Evolutionary conservation across 176 grass and related monocot species (phyloP).

Genomic region (Pontederia paniculata): DNA sequence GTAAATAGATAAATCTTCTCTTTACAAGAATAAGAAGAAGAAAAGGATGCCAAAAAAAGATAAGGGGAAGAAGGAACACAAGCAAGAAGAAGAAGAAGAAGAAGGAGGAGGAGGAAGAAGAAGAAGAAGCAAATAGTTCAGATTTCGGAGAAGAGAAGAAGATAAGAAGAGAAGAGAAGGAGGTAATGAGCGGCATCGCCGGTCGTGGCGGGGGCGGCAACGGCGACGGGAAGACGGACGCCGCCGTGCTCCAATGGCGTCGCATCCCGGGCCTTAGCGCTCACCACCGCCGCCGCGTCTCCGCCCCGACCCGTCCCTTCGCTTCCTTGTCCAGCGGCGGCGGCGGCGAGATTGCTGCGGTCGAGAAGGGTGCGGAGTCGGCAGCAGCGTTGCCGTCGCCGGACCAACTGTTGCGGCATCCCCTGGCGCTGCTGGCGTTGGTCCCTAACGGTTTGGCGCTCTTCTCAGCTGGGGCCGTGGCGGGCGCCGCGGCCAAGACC

Average conservation of each 20-base stretch:
- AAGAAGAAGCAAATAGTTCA: no score
- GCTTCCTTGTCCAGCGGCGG: constrained; percentile 21
- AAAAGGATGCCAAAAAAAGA: no score
- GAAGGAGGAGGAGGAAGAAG: no score
- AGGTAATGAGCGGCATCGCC: no score
- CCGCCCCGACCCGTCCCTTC: constrained; percentile 13
- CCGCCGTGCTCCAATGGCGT: constrained; percentile 28
- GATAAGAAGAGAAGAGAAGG: no score
- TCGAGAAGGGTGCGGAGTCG: background rate
- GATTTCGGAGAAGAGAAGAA: no score
- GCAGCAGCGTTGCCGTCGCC: constrained; percentile 24
- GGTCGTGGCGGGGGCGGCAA: no score
- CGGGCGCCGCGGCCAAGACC: constrained; percentile 72
- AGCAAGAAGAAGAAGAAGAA: no score
- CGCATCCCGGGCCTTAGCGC: constrained; percentile 7
- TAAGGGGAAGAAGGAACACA: no score
- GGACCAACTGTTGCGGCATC: constrained; percentile 58
- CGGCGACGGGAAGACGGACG: constrained; percentile 7
- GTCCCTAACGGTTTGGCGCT: constrained; percentile 71
- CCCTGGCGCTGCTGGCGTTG: constrained; percentile 59
- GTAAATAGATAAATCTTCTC: no score
- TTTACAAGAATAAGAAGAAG: no score
- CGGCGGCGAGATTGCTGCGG: background rate
- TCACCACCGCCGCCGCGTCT: no score
- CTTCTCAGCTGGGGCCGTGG: constrained; percentile 61